Base-by-base conservation (phyloP, 2,329 filamentous ascomycete species). In the Grosmannia huntii region DNA sequence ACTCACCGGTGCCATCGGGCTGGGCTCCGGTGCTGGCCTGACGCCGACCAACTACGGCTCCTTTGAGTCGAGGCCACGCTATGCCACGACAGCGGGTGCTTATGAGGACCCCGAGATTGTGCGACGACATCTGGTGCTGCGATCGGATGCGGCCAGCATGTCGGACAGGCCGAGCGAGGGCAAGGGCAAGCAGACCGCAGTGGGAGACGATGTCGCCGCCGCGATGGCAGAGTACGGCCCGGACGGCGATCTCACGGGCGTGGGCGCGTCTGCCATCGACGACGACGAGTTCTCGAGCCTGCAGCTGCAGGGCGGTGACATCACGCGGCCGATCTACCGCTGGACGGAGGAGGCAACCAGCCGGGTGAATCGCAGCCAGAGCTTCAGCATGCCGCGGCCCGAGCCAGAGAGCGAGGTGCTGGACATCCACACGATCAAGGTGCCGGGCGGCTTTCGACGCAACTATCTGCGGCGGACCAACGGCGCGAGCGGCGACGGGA, bases 261-360 rank as follows among this genome's bases (percentile, higher is more conserved):
- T n/a, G 49, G n/a, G 66, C 65, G 62, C 58, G 1, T 56, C 59
- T 9, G 61, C 56, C 23, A 56, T 61, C 19, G 79, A 83, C 61
- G 83, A 86, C 6, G 88, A 94, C 60, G 89, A 95, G 67, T 99
- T 99, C 69, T 96, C 91, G 33, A 97, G 94, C 72, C 72, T 99
- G 69, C 85, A 86, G 68, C 76, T 99, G 53, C 95, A 97, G 69
- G 94, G 94, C 60, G 94, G 94, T 62, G 94, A 99, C 69, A 87
- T 96, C 59, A 96, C 92, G 27, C 80, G 94, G 61, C 89, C 92
- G 57, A 95, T 99, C 65, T 99, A 99, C 76, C 86, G 89, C 65
- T 99, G 95, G 89, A 90, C 90, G 6, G 90, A 97, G 70, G 89
- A 95, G 69, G 87, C 87, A 56, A 95, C 67, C 77, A 79, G 77